Evolutionary conservation across 192 early-diverging fungal genomes (phyloP).

Genomic region (Helicostylum pulchrum): DNA sequence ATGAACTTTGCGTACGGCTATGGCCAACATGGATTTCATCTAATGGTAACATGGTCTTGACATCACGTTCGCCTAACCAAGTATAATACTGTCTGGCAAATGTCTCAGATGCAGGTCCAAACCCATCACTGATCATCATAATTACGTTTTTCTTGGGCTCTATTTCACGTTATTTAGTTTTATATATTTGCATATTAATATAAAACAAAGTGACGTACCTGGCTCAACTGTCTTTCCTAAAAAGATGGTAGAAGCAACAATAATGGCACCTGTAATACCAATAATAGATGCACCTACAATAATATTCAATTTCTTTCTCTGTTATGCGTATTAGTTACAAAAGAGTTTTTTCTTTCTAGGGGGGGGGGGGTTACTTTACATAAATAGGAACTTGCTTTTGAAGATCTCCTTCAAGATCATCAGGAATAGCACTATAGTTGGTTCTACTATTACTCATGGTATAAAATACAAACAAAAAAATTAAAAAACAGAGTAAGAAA

Average conservation of each 20-base stretch:
- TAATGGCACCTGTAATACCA: conserved; percentile 9
- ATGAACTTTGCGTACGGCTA: conserved; percentile 47
- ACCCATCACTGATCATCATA: conserved; percentile 62
- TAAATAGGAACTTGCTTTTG: too few species aligned
- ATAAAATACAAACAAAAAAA: too few species aligned
- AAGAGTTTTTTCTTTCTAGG: not conserved
- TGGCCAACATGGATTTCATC: conserved; percentile 50
- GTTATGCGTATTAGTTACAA: not conserved
- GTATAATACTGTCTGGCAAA: conserved; percentile 47
- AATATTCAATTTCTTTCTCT: conserved; percentile 13
- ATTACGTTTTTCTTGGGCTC: conserved; percentile 40
- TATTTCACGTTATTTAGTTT: not conserved
- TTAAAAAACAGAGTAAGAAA: too few species aligned
- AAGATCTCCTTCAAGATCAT: conserved; percentile 11
- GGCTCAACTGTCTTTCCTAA: conserved; percentile 2
- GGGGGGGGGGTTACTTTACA: too few species aligned
- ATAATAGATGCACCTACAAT: conserved; percentile 11
- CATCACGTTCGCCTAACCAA: conserved; percentile 5
- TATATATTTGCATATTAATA: not conserved
- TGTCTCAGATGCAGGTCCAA: conserved; percentile 56
- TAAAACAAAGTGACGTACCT: not conserved
- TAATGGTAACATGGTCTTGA: conserved; percentile 36
- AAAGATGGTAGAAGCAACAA: conserved; percentile 13
- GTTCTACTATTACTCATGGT: too few species aligned
- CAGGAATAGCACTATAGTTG: conserved; percentile 18